Percentiles rank a stretch among this genome's conserved stretches.
Conservation (phyloP, 352 stramenopile species). For the Globisporangium splendens region DNA sequence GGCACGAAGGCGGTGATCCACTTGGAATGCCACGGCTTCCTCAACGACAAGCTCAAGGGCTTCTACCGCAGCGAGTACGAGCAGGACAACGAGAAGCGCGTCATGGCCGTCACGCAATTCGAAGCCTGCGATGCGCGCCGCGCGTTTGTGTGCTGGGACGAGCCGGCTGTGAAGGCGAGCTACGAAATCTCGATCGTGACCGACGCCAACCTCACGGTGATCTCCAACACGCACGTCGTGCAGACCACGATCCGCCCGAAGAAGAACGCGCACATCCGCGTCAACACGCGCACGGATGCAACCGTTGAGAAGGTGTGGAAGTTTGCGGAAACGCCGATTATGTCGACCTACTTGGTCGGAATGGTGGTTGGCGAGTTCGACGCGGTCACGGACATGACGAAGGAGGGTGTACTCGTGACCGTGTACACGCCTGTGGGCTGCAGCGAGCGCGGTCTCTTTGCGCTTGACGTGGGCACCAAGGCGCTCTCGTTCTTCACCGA, state of each 20-base stretch:
- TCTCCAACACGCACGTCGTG: slow-evolving; percentile 97
- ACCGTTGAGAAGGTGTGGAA: slow-evolving; percentile 64
- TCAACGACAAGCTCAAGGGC: slow-evolving; percentile 94
- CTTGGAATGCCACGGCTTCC: slow-evolving; percentile 57
- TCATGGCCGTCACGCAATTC: slow-evolving; percentile 93
- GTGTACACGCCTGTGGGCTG: slow-evolving; percentile 95
- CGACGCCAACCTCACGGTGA: slow-evolving; percentile 84
- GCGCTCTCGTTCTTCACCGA: slow-evolving; percentile 71
- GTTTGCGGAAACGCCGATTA: slow-evolving; percentile 93
- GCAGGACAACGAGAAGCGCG: slow-evolving; percentile 86
- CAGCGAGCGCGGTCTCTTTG: slow-evolving; percentile 89
- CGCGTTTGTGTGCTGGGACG: slow-evolving; percentile 98
- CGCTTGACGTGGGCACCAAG: slow-evolving; percentile 70
- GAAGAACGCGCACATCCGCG: slow-evolving; percentile 54
- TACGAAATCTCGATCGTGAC: slow-evolving; percentile 93
- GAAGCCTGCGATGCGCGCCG: slow-evolving; percentile 87
- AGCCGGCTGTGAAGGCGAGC: slow-evolving; percentile 94
- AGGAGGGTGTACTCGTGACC: slow-evolving; percentile 89
- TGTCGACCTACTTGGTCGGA: slow-evolving; percentile 95
- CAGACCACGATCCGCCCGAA: slow-evolving; percentile 61
- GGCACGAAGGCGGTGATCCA: slow-evolving; percentile 26
- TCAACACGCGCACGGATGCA: slow-evolving; percentile 27
- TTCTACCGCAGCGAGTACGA: slow-evolving; percentile 96
- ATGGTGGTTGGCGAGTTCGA: slow-evolving; percentile 97
- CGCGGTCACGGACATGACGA: slow-evolving; percentile 86